Percentiles rank a stretch among this genome's conserved stretches.
These are phyloP conservation scores for Teunomyces cretensis DNA, from an alignment of 805 yeast genomes.

Conservation along the genomic window DNA sequence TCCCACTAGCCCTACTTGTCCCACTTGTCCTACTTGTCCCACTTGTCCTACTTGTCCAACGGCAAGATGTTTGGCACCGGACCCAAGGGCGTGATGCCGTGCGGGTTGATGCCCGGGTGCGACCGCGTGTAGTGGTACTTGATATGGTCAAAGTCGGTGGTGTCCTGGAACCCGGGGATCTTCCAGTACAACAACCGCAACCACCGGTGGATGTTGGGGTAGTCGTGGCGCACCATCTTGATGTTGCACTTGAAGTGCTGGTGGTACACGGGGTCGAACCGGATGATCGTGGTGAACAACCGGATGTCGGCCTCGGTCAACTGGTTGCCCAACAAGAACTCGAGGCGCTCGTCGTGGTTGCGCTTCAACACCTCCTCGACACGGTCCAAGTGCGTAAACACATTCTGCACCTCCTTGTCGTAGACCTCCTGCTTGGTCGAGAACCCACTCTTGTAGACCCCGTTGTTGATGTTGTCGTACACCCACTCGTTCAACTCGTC, in stretches of 20 bases:
- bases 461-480: constrained; percentile 84
- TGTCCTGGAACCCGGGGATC: constrained; percentile 65
- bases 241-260: constrained; percentile 95
- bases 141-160: constrained; percentile 88
- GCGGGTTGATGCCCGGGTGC: constrained; percentile 77
- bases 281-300: constrained; percentile 78
- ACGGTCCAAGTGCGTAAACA: constrained; percentile 68
- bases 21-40: too few species aligned
- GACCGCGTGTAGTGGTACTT: constrained; percentile 88
- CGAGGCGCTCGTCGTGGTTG: constrained; percentile 34
- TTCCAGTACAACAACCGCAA: constrained; percentile 80
- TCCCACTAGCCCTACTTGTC: too few species aligned
- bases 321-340: constrained; percentile 55
- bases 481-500: constrained; percentile 81
- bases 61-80: constrained; percentile 74
- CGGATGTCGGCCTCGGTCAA: constrained; percentile 92
- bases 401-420: constrained; percentile 59
- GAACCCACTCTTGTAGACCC: constrained; percentile 92
- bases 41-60: constrained; percentile 5
- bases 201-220: constrained; percentile 80
- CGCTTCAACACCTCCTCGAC: constrained; percentile 60
- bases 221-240: constrained; percentile 74
- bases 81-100: constrained; percentile 82
- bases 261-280: constrained; percentile 91
- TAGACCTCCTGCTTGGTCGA: constrained; percentile 82